Base-by-base conservation (phyloP, 768 basidiomycete genomes). In the Candolleomyces efflorescens region DNA sequence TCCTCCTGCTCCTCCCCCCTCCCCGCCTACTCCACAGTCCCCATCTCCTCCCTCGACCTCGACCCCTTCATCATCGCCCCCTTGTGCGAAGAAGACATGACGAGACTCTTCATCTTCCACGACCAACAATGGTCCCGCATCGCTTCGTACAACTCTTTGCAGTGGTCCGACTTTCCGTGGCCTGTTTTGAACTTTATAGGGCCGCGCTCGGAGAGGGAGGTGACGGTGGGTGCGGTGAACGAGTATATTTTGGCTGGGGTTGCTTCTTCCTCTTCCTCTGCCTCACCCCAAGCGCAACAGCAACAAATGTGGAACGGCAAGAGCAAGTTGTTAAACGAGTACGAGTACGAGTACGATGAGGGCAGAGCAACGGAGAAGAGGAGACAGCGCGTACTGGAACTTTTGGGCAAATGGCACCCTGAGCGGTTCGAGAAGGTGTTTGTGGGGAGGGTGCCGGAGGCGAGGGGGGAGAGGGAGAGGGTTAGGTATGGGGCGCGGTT, bases 111-210 rank as follows among this genome's bases (percentile, higher is more conserved):
- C 48, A 60, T 62, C 27, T 68, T 64, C 65, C 67, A 68, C 58
- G 67, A 65, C 41, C 63, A 67, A 45, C 67, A 64, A 37, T 68
- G 67, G 67, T 52, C 48, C 6, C 60, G 59, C 38, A 65, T 67
- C 46, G 41, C 62, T 4, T 54, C 63, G 13, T 63, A 61, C 20
- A 50, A 60, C 9, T 56, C 62, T 32, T 59, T 68, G 13, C 58
- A 61, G 11, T 68, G 65, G 65, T 53, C 60, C 45, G 65, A 67
- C 41, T 65, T 68, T 53, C 67, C 67, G 3, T 68, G 67, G 67
- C 66, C 67, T 4, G 56, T 65, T 17, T 56, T 68, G 12, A 62
- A 58, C 50, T 64, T 68, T 46, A 58, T 59, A 0, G 60, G 53
- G 24, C 67, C 67, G 3, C 59, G 50, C 15, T 56, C 59, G 12